A percentile compares a stretch with the other conserved stretches of the same genome.
These are phyloP conservation scores for Myotisia sp. DNA, from an alignment of 2,329 filamentous ascomycete genomes.

Conservation along the genomic window DNA sequence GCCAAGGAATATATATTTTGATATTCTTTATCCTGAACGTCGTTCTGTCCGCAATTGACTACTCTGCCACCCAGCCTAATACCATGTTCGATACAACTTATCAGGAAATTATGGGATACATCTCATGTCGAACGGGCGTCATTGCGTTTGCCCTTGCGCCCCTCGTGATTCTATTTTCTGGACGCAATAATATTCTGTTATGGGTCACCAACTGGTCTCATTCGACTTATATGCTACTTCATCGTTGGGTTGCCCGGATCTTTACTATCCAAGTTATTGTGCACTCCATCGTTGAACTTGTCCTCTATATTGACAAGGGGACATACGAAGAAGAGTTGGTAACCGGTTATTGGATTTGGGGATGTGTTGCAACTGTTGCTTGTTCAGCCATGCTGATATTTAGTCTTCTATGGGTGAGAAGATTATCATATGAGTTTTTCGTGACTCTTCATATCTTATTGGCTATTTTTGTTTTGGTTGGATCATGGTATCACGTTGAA, in stretches of 20 bases:
- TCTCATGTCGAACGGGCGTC: slow-evolving; percentile 19
- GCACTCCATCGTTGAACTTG: slow-evolving; percentile 16
- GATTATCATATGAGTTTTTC: slow-evolving; percentile 23
- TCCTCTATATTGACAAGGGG: slow-evolving; percentile 14
- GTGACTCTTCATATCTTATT: slow-evolving; percentile 21
- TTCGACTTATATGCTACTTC: slow-evolving; percentile 25
- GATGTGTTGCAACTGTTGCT: slow-evolving; percentile 23
- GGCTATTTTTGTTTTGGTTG: slow-evolving; percentile 19
- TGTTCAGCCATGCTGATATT: slow-evolving; percentile 17
- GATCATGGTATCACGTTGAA: slow-evolving; percentile 25
- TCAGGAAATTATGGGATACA: neutral
- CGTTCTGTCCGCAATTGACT: slow-evolving; percentile 12
- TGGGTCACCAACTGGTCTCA: slow-evolving; percentile 27
- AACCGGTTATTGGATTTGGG: slow-evolving; percentile 26
- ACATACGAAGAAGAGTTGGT: slow-evolving; percentile 13
- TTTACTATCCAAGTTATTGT: slow-evolving; percentile 16
- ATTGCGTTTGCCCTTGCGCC: slow-evolving; percentile 20
- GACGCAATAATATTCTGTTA: slow-evolving; percentile 27
- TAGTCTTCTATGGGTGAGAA: slow-evolving; percentile 19
- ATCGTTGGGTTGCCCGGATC: slow-evolving; percentile 21
- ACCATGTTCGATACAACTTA: neutral
- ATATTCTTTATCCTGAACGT: slow-evolving; percentile 15
- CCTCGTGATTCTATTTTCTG: slow-evolving; percentile 22
- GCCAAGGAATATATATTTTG: slow-evolving; percentile 33
- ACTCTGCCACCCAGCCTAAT: slow-evolving; percentile 11